These are phyloP conservation scores for Metschnikowia similis DNA, from an alignment of 805 yeast genomes.

Conservation along the genomic window DNA sequence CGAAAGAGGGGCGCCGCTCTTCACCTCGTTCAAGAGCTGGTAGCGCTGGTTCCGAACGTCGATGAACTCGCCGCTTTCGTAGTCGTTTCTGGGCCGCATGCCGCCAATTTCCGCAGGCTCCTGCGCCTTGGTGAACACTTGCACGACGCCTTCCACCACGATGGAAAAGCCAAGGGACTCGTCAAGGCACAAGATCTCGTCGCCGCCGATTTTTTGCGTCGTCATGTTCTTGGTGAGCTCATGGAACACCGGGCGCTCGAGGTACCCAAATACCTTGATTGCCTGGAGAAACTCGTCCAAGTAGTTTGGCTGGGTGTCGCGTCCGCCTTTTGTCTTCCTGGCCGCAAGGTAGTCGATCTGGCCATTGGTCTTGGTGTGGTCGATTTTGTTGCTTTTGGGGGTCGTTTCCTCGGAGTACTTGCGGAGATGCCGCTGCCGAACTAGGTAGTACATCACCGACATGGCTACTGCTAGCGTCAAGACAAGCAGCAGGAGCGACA, in stretches of 20 bases:
- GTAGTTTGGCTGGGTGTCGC: conserved; percentile 51
- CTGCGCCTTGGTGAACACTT: conserved; percentile 60
- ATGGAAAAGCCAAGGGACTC: conserved; percentile 82
- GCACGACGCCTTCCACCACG: conserved; percentile 87
- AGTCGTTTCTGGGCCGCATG: conserved; percentile 22
- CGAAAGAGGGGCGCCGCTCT: conserved; percentile 79
- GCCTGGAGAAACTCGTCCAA: conserved; percentile 88
- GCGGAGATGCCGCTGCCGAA: conserved; percentile 62
- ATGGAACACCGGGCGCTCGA: conserved; percentile 86
- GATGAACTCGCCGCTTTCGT: conserved; percentile 38
- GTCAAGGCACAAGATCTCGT: conserved; percentile 71
- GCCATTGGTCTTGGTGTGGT: conserved; percentile 38
- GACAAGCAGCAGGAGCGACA: conserved; percentile 47
- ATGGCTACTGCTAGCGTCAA: conserved; percentile 26
- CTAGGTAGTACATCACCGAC: conserved; percentile 40
- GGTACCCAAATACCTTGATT: conserved; percentile 88
- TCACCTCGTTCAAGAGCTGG: conserved; percentile 74
- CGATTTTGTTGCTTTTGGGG: conserved; percentile 23
- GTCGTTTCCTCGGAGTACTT: conserved; percentile 47
- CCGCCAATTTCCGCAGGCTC: conserved; percentile 13
- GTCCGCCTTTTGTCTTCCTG: conserved; percentile 22
- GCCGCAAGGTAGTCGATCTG: conserved; percentile 45
- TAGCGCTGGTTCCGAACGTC: conserved; percentile 56
- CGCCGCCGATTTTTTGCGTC: conserved; percentile 73
- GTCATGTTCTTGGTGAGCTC: conserved; percentile 90